Conservation (phyloP, 176 grass and related monocot genomes). For the Rhynchospora pubera region DNA sequence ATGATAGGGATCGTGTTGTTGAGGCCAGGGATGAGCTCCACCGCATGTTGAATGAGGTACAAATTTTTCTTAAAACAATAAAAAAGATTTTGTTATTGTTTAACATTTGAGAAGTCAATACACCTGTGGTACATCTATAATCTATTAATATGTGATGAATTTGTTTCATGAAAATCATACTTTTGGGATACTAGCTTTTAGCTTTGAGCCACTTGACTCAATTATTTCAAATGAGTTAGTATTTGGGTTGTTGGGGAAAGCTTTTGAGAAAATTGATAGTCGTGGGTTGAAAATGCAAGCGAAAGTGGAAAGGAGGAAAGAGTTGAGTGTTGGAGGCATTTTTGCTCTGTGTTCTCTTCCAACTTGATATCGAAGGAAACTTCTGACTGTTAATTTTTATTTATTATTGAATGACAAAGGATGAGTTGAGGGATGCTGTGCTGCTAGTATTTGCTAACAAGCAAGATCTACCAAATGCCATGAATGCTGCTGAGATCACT, state of each 20-base stretch:
- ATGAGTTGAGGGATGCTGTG: conserved; percentile 80
- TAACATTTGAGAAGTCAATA: neutral
- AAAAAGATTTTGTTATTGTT: neutral
- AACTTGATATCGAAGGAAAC: neutral
- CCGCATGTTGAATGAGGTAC: conserved; percentile 66
- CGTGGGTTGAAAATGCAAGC: too few species aligned
- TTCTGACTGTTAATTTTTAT: conserved; percentile 15
- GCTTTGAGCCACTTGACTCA: neutral
- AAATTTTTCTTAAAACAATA: neutral
- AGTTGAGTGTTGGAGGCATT: too few species aligned
- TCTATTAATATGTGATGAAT: neutral
- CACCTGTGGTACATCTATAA: neutral
- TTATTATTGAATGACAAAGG: conserved; percentile 23
- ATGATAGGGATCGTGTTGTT: conserved; percentile 76
- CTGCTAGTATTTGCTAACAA: conserved; percentile 80
- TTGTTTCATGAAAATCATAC: neutral
- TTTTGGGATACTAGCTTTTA: neutral
- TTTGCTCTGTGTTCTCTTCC: neutral
- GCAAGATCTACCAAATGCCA: conserved; percentile 86
- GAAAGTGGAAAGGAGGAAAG: too few species aligned
- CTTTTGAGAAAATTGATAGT: too few species aligned
- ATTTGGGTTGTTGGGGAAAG: too few species aligned
- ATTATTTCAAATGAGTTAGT: too few species aligned
- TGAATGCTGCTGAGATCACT: conserved; percentile 86
- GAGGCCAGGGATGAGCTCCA: conserved; percentile 75